These are phyloP conservation scores for Thermoascus crustaceus DNA, from an alignment of 2,329 filamentous ascomycete genomes.

Conservation along the genomic window DNA sequence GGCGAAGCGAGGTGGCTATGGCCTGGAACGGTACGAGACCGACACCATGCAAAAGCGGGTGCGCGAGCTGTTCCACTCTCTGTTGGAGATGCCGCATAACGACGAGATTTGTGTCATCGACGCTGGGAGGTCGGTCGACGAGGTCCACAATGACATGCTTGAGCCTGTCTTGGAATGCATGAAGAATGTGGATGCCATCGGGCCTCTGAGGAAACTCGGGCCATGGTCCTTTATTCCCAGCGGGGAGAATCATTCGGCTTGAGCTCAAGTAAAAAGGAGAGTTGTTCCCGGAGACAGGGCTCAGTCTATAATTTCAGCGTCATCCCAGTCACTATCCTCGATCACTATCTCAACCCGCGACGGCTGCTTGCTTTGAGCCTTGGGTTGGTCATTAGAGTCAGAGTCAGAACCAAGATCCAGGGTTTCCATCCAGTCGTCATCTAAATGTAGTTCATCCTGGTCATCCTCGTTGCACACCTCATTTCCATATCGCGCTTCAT, in stretches of 20 bases:
- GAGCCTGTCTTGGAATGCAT: conserved; percentile 21
- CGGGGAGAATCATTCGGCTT: conserved; percentile 6
- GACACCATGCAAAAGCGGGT: conserved; percentile 74
- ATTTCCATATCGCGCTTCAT: conserved; percentile 11
- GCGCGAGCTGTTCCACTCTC: conserved; percentile 58
- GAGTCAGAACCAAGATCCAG: conserved; percentile 21
- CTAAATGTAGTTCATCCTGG: conserved; percentile 18
- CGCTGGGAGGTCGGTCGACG: conserved; percentile 44
- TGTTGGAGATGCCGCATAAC: conserved; percentile 41
- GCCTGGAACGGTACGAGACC: conserved; percentile 81
- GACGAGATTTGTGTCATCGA: conserved; percentile 48
- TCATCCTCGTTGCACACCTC: conserved; percentile 11
- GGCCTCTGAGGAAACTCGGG: conserved; percentile 28
- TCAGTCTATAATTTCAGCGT: conserved; percentile 37
- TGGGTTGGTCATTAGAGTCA: conserved; percentile 11
- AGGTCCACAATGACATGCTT: conserved; percentile 40
- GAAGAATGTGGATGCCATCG: conserved; percentile 23
- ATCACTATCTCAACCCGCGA: conserved; percentile 37
- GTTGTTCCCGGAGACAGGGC: background rate
- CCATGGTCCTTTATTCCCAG: conserved; percentile 17
- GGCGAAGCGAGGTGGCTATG: conserved; percentile 72
- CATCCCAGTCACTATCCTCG: conserved; percentile 49
- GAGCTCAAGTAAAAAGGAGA: background rate
- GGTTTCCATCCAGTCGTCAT: conserved; percentile 27
- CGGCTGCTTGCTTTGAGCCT: conserved; percentile 7